Evolutionary conservation across 768 basidiomycete genomes (phyloP).

Genomic region (Hydnomerulius pinastri): DNA sequence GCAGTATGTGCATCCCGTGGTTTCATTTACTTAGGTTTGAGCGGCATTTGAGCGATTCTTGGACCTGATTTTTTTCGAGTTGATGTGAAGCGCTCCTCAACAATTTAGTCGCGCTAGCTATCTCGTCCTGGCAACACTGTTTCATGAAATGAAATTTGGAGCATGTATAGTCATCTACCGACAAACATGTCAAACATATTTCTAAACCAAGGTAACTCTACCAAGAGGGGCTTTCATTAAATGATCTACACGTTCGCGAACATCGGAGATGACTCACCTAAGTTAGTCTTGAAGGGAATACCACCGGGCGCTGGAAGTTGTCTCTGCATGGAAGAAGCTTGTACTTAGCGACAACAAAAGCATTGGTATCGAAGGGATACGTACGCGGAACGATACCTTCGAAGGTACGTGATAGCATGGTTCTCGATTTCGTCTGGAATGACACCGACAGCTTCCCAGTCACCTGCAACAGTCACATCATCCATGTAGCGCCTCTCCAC

Average conservation of each 20-base stretch:
- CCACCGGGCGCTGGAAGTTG: conserved; percentile 68
- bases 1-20: conserved; percentile 11
- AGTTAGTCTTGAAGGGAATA: conserved; percentile 55
- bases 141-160: conserved; percentile 22
- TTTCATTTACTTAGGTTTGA: conserved; percentile 14
- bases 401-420: conserved; percentile 86
- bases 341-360: conserved; percentile 14
- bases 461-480: conserved; percentile 71
- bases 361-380: conserved; percentile 37
- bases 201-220: conserved; percentile 4
- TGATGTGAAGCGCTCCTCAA: conserved; percentile 20
- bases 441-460: conserved; percentile 84
- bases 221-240: conserved; percentile 13
- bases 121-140: conserved; percentile 32
- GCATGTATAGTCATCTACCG: conserved; percentile 25
- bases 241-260: conserved; percentile 29
- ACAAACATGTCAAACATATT: conserved; percentile 16
- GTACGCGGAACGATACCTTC: conserved; percentile 87
- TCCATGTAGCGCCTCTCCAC: conserved; percentile 85
- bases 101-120: conserved; percentile 8
- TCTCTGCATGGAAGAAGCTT: conserved; percentile 41
- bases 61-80: conserved; percentile 7
- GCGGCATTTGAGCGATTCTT: conserved; percentile 31
- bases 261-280: conserved; percentile 33
- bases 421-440: conserved; percentile 82